Conservation (phyloP, 2,329 filamentous ascomycete species). For the Talaromyces sp. region DNA sequence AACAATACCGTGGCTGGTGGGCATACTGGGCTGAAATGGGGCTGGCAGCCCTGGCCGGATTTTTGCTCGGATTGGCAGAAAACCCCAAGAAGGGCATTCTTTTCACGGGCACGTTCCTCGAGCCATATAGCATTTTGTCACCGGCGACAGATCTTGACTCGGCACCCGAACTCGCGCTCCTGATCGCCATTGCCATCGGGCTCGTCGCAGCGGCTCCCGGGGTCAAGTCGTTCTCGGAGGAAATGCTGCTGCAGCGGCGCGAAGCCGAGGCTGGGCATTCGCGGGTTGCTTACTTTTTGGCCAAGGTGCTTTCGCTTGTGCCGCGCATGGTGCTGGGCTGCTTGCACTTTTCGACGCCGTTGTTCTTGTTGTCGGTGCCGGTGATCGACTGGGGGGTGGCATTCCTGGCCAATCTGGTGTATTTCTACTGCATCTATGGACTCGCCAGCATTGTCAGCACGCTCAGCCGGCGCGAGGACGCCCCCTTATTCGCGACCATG, state of each 20-base stretch:
- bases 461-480: background rate
- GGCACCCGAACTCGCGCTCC: slow-evolving; percentile 2
- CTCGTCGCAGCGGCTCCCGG: slow-evolving; percentile 6
- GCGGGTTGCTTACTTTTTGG: slow-evolving; percentile 1
- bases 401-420: slow-evolving; percentile 4
- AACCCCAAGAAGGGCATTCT: slow-evolving; percentile 6
- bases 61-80: slow-evolving; percentile 3
- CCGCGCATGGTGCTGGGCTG: slow-evolving; percentile 6
- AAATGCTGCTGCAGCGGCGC: slow-evolving; percentile 7
- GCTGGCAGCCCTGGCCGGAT: slow-evolving; percentile 6
- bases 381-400: slow-evolving; percentile 5
- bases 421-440: slow-evolving; percentile 8
- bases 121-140: slow-evolving; percentile 3
- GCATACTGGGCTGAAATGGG: slow-evolving; percentile 8
- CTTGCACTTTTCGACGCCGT: slow-evolving; percentile 4
- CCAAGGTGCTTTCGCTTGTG: slow-evolving; percentile 4
- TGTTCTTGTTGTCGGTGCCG: slow-evolving; percentile 1
- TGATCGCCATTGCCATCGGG: slow-evolving; percentile 5
- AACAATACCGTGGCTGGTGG: slow-evolving; percentile 48
- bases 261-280: slow-evolving; percentile 9
- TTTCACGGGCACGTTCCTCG: slow-evolving; percentile 3
- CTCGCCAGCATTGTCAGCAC: slow-evolving; percentile 7
- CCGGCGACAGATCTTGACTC: slow-evolving; percentile 2
- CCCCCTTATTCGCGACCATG: slow-evolving; percentile 4
- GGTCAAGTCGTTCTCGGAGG: slow-evolving; percentile 5